phyloP scores from a whole-genome alignment of 2,329 filamentous ascomycete species.

The Knufia petricola region DNA sequence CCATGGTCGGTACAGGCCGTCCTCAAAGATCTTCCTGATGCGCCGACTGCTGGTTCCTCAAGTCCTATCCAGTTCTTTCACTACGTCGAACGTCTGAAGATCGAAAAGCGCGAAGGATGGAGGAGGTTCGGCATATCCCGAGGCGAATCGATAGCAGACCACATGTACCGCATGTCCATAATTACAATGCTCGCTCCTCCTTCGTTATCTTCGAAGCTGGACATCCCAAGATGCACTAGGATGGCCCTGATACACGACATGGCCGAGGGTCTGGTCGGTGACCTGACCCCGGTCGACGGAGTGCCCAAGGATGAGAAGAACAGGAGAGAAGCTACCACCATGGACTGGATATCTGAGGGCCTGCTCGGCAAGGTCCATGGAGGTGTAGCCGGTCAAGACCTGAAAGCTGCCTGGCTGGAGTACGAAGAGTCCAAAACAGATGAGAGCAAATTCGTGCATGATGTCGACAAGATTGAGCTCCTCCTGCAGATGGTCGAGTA shows the following conservation, averaged over 20 bases:
- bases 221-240: slow-evolving; percentile 75
- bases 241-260: slow-evolving; percentile 98
- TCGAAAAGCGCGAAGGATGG: slow-evolving; percentile 94
- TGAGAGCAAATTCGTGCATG: slow-evolving; percentile 85
- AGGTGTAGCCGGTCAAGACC: slow-evolving; percentile 58
- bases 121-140: slow-evolving; percentile 65
- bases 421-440: slow-evolving; percentile 81
- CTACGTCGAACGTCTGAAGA: slow-evolving; percentile 86
- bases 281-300: slow-evolving; percentile 88
- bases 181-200: slow-evolving; percentile 87
- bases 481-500: slow-evolving; percentile 95
- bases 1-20: slow-evolving; percentile 39
- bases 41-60: slow-evolving; percentile 49
- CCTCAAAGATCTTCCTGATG: slow-evolving; percentile 53
- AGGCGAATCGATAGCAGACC: slow-evolving; percentile 88
- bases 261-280: slow-evolving; percentile 88
- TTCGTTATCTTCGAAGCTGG: slow-evolving; percentile 58
- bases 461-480: slow-evolving; percentile 94
- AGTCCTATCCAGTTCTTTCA: slow-evolving; percentile 91
- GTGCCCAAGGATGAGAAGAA: slow-evolving; percentile 81
- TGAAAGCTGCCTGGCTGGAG: slow-evolving; percentile 80
- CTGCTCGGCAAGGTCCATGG: slow-evolving; percentile 67
- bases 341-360: slow-evolving; percentile 74
- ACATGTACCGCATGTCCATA: slow-evolving; percentile 99
- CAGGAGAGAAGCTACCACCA: slow-evolving; percentile 74